Conservation (phyloP, 2,329 filamentous ascomycete species). For the Fusarium falciforme region DNA sequence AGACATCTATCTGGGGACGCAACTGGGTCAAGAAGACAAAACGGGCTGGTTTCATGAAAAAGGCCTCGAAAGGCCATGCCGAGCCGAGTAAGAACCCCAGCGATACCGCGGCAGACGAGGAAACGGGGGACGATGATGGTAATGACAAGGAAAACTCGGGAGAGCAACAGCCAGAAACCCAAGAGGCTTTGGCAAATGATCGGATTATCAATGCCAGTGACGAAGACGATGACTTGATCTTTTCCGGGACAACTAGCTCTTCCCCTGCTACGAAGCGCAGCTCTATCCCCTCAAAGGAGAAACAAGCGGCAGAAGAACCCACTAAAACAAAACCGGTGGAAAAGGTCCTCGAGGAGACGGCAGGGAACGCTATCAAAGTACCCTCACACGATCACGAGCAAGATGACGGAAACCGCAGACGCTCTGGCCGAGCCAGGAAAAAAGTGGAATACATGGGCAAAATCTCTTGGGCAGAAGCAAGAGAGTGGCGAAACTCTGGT, state of each 20-base stretch:
- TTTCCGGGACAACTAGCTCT: conserved; percentile 2
- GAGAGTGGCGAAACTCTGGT: conserved; percentile 13
- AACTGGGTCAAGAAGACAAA: conserved; percentile 27
- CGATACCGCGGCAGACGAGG: background rate
- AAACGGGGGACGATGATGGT: conserved; percentile 5
- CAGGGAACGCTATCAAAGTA: background rate
- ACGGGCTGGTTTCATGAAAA: conserved; percentile 35
- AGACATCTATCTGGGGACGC: conserved; percentile 51
- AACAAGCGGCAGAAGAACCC: background rate
- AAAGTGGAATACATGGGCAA: conserved; percentile 46
- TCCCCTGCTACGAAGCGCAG: background rate
- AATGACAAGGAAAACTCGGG: background rate
- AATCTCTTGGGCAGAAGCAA: conserved; percentile 44
- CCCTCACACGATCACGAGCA: background rate
- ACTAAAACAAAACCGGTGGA: background rate
- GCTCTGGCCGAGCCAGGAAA: conserved; percentile 44
- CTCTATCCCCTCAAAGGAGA: background rate
- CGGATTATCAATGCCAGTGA: conserved; percentile 30
- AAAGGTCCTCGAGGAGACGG: background rate
- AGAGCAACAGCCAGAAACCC: background rate
- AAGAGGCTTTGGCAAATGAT: background rate
- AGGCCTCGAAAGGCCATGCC: conserved; percentile 3
- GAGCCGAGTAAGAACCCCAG: background rate
- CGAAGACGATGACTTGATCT: conserved; percentile 42
- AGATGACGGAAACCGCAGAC: conserved; percentile 32